Percentiles rank a stretch among this genome's conserved stretches.
phyloP scores from a whole-genome alignment of 2,329 filamentous ascomycete species.

The Alternaria gaisen region DNA sequence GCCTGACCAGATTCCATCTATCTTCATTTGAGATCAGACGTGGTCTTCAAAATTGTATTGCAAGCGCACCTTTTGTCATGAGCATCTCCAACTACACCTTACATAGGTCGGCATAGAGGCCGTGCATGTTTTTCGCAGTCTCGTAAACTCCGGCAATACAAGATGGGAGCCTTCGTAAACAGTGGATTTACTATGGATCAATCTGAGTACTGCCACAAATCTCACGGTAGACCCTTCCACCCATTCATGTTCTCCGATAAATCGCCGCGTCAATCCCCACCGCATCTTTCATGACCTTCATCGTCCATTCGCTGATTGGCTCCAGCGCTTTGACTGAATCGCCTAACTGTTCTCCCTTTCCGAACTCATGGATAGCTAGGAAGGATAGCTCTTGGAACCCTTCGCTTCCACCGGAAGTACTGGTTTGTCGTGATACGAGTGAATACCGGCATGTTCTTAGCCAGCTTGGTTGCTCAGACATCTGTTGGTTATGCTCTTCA shows the following conservation, averaged over 20 bases:
- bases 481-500: conserved; percentile 46
- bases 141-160: background rate
- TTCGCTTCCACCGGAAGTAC: conserved; percentile 13
- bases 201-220: background rate
- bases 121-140: background rate
- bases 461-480: conserved; percentile 42
- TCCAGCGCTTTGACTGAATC: conserved; percentile 38
- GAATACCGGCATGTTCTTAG: conserved; percentile 36
- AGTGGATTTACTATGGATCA: background rate
- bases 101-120: background rate
- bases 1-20: background rate
- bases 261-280: conserved; percentile 42
- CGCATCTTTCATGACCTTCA: conserved; percentile 33
- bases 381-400: conserved; percentile 26
- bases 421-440: conserved; percentile 18
- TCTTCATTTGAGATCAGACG: background rate
- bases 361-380: conserved; percentile 44
- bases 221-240: background rate
- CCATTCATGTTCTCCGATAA: conserved; percentile 26
- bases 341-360: conserved; percentile 36
- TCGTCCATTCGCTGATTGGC: conserved; percentile 45
- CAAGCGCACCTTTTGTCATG: background rate
- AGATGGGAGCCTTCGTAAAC: background rate
- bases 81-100: background rate
- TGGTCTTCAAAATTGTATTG: background rate